Conservation (phyloP, 371 early-diverging fungal species). For the Mucor indicus region DNA sequence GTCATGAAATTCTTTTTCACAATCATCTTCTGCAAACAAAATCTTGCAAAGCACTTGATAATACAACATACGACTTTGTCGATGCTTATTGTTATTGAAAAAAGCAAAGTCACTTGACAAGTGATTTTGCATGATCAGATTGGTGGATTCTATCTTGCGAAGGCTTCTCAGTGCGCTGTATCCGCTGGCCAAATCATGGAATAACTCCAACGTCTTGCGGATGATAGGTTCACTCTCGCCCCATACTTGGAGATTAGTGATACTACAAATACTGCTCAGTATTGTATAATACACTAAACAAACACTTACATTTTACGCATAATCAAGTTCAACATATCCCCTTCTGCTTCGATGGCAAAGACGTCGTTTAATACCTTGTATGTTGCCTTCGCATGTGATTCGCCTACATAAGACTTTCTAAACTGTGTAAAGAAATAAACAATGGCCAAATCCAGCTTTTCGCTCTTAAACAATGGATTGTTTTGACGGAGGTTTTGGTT, state of each 20-base stretch:
- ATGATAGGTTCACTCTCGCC: constrained; percentile 27
- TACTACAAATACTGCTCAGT: constrained; percentile 2
- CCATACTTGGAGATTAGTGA: constrained; percentile 31
- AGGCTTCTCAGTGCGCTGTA: constrained; percentile 71
- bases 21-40: constrained; percentile 66
- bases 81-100: constrained; percentile 42
- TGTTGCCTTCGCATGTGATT: constrained; percentile 39
- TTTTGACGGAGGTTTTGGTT: constrained; percentile 30
- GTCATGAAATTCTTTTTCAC: constrained; percentile 57
- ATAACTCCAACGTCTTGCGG: constrained; percentile 52
- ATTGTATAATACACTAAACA: not conserved
- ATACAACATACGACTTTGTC: constrained; percentile 65
- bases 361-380: constrained; percentile 53
- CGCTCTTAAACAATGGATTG: constrained; percentile 22
- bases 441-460: constrained; percentile 65
- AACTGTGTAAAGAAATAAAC: constrained; percentile 71
- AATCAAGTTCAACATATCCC: constrained; percentile 62
- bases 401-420: constrained; percentile 68
- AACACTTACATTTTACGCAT: constrained; percentile 63
- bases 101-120: constrained; percentile 69
- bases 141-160: constrained; percentile 69
- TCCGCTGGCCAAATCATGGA: constrained; percentile 76
- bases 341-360: constrained; percentile 54
- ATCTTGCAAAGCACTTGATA: constrained; percentile 78
- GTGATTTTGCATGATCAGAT: constrained; percentile 72